Evolutionary conservation across 129 eudicot species (phyloP).

Genomic region (Cynara cardunculus): DNA sequence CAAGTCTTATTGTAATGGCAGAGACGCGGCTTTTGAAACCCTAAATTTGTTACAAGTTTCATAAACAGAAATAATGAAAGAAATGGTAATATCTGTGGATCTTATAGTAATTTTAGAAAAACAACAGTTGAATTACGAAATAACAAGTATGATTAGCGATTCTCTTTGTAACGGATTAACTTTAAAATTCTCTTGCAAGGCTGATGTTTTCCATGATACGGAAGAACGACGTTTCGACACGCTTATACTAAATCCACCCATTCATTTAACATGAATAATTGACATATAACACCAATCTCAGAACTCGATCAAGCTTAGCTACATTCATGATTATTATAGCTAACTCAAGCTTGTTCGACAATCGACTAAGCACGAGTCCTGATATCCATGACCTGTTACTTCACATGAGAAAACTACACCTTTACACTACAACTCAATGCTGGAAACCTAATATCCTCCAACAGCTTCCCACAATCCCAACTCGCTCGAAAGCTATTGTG

Average conservation of each 20-base stretch:
- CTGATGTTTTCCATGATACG: background rate
- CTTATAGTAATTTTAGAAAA: background rate
- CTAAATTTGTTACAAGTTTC: background rate
- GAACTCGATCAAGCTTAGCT: conserved; percentile 7
- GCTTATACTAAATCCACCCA: background rate
- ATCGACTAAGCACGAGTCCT: conserved; percentile 4
- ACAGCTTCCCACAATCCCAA: conserved; percentile 1
- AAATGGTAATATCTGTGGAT: background rate
- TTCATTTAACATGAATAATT: conserved; percentile 12
- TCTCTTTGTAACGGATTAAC: background rate
- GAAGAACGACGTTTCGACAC: background rate
- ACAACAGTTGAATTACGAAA: background rate
- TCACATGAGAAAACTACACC: conserved; percentile 7
- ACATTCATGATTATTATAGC: background rate
- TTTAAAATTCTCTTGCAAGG: background rate
- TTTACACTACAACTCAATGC: conserved; percentile 7
- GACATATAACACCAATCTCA: too few relatives aligned
- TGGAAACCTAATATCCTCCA: background rate
- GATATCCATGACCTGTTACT: conserved; percentile 8
- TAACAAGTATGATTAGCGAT: background rate
- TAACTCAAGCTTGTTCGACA: conserved; percentile 1
- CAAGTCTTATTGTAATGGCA: too few relatives aligned
- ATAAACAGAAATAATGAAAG: background rate
- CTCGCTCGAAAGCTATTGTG: background rate
- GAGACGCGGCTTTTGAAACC: too few relatives aligned